Percentiles rank a stretch among this genome's conserved stretches.
phyloP scores from a whole-genome alignment of 345 rosid genomes.

The Garcia nutans region DNA sequence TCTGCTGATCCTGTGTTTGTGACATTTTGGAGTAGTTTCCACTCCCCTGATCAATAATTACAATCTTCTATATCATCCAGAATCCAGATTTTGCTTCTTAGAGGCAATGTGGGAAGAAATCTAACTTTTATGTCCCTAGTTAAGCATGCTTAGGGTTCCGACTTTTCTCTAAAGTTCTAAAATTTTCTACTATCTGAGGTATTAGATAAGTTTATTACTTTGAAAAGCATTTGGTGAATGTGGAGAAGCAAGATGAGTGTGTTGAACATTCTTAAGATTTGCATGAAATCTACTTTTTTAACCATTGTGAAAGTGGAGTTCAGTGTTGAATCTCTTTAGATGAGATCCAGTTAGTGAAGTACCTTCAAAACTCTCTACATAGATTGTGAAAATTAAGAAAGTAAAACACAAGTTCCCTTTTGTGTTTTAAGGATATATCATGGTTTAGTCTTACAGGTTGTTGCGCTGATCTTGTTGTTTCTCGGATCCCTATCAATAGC shows the following conservation, averaged over 20 bases:
- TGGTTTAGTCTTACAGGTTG: neutral
- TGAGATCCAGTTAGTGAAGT: neutral
- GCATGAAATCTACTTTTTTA: neutral
- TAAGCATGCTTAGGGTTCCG: neutral
- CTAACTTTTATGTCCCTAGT: neutral
- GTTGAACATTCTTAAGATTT: neutral
- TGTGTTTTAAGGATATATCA: neutral
- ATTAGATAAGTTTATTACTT: neutral
- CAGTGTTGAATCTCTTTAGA: neutral
- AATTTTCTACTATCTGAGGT: neutral
- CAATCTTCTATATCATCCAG: neutral
- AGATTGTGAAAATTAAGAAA: neutral
- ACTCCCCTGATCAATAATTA: neutral
- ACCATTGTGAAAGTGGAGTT: neutral
- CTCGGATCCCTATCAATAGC: neutral
- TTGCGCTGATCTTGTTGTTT: constrained; percentile 8
- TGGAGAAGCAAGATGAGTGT: neutral
- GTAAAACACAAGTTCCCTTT: neutral
- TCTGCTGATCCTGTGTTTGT: neutral
- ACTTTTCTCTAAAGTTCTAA: neutral
- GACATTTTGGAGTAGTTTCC: neutral
- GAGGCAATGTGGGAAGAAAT: neutral
- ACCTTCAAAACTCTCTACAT: neutral
- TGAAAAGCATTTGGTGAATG: neutral
- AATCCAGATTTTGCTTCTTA: neutral